Conservation (phyloP, 352 stramenopile species). For the Globisporangium acanthophoron region DNA sequence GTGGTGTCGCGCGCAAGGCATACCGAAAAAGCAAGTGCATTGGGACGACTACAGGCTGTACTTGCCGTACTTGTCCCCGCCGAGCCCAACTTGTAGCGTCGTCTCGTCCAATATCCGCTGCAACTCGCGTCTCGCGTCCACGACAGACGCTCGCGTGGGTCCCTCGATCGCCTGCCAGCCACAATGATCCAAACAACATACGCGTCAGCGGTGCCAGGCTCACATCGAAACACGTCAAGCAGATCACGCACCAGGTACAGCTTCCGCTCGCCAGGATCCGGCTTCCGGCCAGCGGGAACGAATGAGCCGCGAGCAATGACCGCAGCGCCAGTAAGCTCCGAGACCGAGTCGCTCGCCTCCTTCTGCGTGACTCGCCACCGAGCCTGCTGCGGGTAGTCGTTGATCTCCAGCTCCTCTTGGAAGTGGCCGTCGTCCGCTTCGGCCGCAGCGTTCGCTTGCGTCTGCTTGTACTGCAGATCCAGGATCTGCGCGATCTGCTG, state of each 20-base stretch:
- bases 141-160: constrained; percentile 57
- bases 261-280: constrained; percentile 80
- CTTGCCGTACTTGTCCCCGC: constrained; percentile 84
- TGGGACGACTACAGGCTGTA: constrained; percentile 73
- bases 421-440: constrained; percentile 61
- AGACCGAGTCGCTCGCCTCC: constrained; percentile 79
- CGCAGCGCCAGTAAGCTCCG: constrained; percentile 84
- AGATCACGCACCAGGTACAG: constrained; percentile 76
- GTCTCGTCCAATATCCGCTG: constrained; percentile 88
- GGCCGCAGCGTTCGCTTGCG: constrained; percentile 23
- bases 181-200: not conserved
- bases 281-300: constrained; percentile 78
- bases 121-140: constrained; percentile 74
- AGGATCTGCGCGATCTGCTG: constrained; percentile 85
- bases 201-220: too few species aligned
- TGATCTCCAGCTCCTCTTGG: constrained; percentile 91
- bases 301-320: constrained; percentile 89
- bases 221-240: too few species aligned
- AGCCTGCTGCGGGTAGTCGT: constrained; percentile 92
- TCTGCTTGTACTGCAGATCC: constrained; percentile 72
- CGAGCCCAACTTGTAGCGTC: constrained; percentile 82
- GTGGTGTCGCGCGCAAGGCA: too few species aligned
- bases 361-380: constrained; percentile 86
- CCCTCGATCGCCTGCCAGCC: constrained; percentile 66
- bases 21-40: too few species aligned